Base-by-base conservation (phyloP, 2,329 filamentous ascomycete genomes). In the Blastomyces gilchristii region DNA sequence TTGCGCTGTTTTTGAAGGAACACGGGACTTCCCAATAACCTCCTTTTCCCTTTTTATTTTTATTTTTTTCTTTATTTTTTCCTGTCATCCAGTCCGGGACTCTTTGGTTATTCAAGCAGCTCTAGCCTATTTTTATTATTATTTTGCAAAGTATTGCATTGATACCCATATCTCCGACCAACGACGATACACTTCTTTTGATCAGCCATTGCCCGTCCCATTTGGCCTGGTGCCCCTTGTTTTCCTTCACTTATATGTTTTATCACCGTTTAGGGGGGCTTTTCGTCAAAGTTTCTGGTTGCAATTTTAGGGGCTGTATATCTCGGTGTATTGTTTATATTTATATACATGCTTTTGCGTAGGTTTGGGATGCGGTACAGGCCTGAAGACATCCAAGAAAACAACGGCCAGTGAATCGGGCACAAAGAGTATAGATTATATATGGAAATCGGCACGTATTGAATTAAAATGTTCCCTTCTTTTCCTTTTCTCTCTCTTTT, bases 1-100 rank as follows among this genome's bases (percentile, higher is more conserved):
- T 93, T 57, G 88, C 88, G 0, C 80, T 80, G 37, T 83, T 83
- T 9, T 73, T 92, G 63, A 85, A 84, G 68, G 83, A 86, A 14
- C 53, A 63, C 18, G 39, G 25, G 2, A 47, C 25, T 45, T 47
- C 60, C 25, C 57, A 52, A 61, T 25, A 22, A 12, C n/a, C 18
- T 25, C 8, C 34, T 25, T 41, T 28, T 18, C 16, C 8, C 34
- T n/a, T 57, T 25, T 57, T 57, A 7, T 37, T 6, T 16, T 28
- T 25, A 3, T 8, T 1, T 12, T 39, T 49, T 12, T 25, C 16
- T n/a, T 25, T 7, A 22, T 4, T 22, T 28, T 28, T 50, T 14
- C 11, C n/a, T 22, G 2, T 12, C 49, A 25, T 28, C 25, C 49
- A 50, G 11, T 16, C 25, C 49, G 22, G 22, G 11, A 7, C 49